Evolutionary conservation across 2,329 filamentous ascomycete genomes (phyloP).

Genomic region (Penicillium sp.): DNA sequence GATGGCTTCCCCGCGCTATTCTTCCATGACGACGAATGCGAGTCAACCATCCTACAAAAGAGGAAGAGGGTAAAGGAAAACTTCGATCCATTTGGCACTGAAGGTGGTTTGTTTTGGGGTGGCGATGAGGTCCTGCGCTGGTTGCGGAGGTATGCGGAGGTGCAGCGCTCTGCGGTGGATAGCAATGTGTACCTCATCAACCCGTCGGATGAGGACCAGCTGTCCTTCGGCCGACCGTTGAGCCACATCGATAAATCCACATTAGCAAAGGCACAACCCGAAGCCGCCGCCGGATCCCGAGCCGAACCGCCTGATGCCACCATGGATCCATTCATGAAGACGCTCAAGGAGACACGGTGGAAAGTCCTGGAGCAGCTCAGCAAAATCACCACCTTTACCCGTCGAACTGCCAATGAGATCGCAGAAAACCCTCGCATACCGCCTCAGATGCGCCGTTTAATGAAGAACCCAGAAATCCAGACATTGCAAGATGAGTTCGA

Average conservation of each 20-base stretch:
- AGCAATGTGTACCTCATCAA: constrained; percentile 90
- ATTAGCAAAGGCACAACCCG: constrained; percentile 33
- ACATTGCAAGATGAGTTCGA: constrained; percentile 96
- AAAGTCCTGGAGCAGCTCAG: constrained; percentile 95
- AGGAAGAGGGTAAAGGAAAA: constrained; percentile 78
- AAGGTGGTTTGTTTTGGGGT: constrained; percentile 86
- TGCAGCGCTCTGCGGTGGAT: constrained; percentile 82
- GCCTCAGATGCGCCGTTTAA: constrained; percentile 77
- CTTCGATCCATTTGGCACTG: constrained; percentile 86
- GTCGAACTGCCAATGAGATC: constrained; percentile 86
- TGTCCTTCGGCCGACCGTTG: constrained; percentile 64
- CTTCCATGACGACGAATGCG: constrained; percentile 96
- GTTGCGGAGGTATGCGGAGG: constrained; percentile 76
- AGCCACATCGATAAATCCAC: constrained; percentile 43
- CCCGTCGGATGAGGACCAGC: constrained; percentile 77
- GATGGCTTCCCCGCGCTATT: constrained; percentile 95
- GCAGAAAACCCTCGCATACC: constrained; percentile 89
- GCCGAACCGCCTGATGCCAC: constrained; percentile 58
- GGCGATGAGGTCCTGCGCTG: constrained; percentile 92
- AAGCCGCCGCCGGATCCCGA: constrained; percentile 33
- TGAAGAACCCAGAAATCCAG: constrained; percentile 91
- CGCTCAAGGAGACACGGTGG: constrained; percentile 93
- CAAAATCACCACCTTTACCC: constrained; percentile 93
- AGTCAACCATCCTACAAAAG: constrained; percentile 91
- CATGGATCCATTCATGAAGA: constrained; percentile 92